phyloP scores from a whole-genome alignment of 345 rosid species.

The Laguncularia racemosa region DNA sequence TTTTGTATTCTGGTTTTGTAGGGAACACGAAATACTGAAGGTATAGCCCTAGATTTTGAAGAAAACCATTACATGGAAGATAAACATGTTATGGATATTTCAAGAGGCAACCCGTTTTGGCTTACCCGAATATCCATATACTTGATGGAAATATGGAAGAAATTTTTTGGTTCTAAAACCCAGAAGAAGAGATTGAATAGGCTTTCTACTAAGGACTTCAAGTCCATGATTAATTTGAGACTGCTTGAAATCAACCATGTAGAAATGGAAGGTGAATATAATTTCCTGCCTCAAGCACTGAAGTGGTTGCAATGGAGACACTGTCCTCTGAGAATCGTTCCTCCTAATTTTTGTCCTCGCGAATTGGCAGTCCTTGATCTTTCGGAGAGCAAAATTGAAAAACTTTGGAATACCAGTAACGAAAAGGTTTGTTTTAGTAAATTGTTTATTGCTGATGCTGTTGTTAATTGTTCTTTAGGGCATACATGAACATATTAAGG shows the following conservation, averaged over 20 bases:
- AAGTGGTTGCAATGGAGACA: constrained; percentile 73
- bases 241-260: constrained; percentile 56
- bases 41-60: constrained; percentile 33
- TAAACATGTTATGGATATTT: constrained; percentile 3
- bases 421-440: constrained; percentile 18
- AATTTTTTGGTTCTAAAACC: constrained; percentile 6
- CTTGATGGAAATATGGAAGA: constrained; percentile 12
- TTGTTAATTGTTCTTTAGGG: too few relatives aligned
- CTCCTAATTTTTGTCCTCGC: constrained; percentile 23
- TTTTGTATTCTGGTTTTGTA: constrained; percentile 3
- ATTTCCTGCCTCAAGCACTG: constrained; percentile 37
- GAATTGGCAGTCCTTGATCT: constrained; percentile 68
- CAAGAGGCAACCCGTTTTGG: not conserved
- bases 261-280: constrained; percentile 41
- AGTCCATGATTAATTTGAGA: constrained; percentile 42
- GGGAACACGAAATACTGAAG: constrained; percentile 40
- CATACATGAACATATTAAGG: too few relatives aligned
- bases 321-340: constrained; percentile 40
- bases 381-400: constrained; percentile 42
- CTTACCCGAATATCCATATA: not conserved
- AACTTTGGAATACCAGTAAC: constrained; percentile 16
- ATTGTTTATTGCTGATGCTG: too few relatives aligned
- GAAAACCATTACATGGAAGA: constrained; percentile 14
- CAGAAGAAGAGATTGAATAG: constrained; percentile 14
- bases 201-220: constrained; percentile 29